Percentiles rank a stretch among this genome's conserved stretches.
Conservation (phyloP, 768 basidiomycete species). For the Suillus decipiens region DNA sequence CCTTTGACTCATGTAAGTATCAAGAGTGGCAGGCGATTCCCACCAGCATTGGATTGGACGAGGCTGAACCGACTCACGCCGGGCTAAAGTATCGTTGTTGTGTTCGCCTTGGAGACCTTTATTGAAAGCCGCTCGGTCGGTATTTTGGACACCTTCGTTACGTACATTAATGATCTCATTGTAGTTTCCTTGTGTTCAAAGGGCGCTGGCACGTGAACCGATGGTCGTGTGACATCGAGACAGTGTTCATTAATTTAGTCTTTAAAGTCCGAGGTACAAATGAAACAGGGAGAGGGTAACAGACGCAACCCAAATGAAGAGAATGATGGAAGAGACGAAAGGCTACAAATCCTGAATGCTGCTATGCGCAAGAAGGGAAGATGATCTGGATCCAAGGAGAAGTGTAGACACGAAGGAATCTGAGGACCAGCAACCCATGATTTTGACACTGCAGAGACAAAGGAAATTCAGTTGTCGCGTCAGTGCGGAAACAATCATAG, state of each 20-base stretch:
- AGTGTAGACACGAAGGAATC: conserved; percentile 30
- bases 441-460: conserved; percentile 31
- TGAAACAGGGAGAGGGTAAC: no score
- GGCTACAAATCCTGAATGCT: no score
- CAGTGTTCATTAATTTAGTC: background rate
- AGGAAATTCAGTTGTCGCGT: conserved; percentile 33
- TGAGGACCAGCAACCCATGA: conserved; percentile 34
- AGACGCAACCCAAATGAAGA: no score
- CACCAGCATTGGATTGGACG: conserved; percentile 26
- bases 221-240: conserved; percentile 33
- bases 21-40: conserved; percentile 15
- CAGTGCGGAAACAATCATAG: conserved; percentile 35
- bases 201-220: conserved; percentile 5
- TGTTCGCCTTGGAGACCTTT: background rate
- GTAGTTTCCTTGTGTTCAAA: background rate
- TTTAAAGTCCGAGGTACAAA: no score
- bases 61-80: conserved; percentile 7
- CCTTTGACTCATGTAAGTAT: conserved; percentile 42
- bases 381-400: conserved; percentile 1
- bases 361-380: no score
- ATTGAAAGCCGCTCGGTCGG: background rate
- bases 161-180: conserved; percentile 3
- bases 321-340: no score
- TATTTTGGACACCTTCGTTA: conserved; percentile 4
- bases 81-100: background rate